These are phyloP conservation scores for Plasmodium coatneyi DNA, from an alignment of 169 alveolate genomes.

Conservation along the genomic window DNA sequence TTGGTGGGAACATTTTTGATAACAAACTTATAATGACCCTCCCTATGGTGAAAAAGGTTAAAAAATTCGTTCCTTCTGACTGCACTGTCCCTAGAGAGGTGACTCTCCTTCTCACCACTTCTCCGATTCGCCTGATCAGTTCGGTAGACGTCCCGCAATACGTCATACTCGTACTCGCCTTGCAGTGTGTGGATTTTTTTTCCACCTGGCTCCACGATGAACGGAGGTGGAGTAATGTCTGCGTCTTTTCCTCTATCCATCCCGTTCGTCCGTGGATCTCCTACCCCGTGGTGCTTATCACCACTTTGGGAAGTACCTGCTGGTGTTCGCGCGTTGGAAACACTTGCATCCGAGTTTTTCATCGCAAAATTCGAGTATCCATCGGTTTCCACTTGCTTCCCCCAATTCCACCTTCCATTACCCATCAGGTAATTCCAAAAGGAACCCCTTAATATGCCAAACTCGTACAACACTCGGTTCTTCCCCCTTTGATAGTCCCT, in stretches of 20 bases:
- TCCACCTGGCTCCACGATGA: background rate
- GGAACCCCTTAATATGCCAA: background rate
- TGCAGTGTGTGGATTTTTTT: background rate
- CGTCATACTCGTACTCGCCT: constrained; percentile 16
- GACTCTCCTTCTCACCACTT: background rate
- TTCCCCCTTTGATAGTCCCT: background rate
- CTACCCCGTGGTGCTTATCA: background rate
- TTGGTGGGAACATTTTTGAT: constrained; percentile 27
- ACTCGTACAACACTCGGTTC: constrained; percentile 1
- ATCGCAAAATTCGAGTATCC: background rate
- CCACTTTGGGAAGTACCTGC: background rate
- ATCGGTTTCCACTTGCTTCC: background rate
- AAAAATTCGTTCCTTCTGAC: constrained; percentile 8
- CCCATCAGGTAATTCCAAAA: background rate
- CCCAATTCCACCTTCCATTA: background rate
- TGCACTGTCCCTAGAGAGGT: background rate
- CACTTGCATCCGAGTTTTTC: background rate
- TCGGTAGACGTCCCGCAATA: background rate
- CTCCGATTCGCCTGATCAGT: background rate
- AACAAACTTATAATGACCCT: background rate
- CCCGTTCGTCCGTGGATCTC: background rate
- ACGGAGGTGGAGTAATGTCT: background rate
- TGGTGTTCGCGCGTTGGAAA: background rate
- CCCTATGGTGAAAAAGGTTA: background rate
- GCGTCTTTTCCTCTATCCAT: background rate